Evolutionary conservation across 768 basidiomycete genomes (phyloP), one percentile per base, ranked within the genome.

Genomic region (Calvatia gigantea): DNA sequence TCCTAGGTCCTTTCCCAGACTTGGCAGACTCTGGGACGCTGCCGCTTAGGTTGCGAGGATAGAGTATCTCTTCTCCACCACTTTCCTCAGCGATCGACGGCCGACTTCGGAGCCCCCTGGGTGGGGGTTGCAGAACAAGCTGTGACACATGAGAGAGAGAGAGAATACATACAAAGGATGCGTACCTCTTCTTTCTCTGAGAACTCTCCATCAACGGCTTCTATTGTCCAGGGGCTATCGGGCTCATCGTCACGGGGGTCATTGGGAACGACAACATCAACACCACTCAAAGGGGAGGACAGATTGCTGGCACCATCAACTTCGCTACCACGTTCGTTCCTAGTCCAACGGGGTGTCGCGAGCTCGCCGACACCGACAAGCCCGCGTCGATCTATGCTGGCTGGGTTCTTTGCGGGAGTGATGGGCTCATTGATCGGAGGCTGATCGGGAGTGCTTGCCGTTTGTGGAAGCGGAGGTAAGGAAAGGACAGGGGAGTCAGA

Each of bases 361-460:
- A 98, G 82, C 71, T 99, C 97, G 33, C 97, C 97, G 4, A 98
- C 90, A 23, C 97, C 97, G 51, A 98, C 84, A 37, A 98, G 83
- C 33, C 85, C 89, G 15, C 84, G 80, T 56, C 97, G 80, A 73
- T 98, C 94, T 58, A 94, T 93, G 61, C 74, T 68, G 19, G 89
- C 83, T 19, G 89, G 87, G 72, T 93, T 86, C 57, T 82, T 80
- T 31, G 80, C 85, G 7, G 91, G 91, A 0, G 91, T 90, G 33
- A 83, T 72, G 15, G 86, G 85, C 59, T 86, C 82, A 46, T 68
- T 68, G 37, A 70, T 60, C 28, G 68, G 66, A 39, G 73, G 74
- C 43, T 79, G 80, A 61, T 89, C 88, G 31, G 88, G 88, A 3
- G 87, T 89, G 58, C 79, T 81, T 29, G 75, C 65, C 39, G 74